Conservation (phyloP, 345 rosid species). For the Sisymbrium irio region DNA sequence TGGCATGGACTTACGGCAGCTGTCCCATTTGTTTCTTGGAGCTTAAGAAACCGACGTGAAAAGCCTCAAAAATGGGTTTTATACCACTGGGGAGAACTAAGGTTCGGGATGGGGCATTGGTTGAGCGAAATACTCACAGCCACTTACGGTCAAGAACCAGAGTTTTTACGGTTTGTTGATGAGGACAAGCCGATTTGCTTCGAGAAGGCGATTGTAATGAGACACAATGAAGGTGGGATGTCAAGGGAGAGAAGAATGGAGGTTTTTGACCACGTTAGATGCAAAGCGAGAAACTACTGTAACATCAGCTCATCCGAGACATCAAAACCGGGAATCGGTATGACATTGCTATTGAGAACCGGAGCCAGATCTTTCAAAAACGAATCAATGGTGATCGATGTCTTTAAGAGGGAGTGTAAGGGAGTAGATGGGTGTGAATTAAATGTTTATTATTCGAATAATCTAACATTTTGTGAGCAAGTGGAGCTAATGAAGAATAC, state of each 20-base stretch:
- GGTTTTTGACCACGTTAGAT: slow-evolving; percentile 56
- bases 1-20: slow-evolving; percentile 69
- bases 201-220: slow-evolving; percentile 72
- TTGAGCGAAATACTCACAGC: slow-evolving; percentile 43
- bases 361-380: slow-evolving; percentile 72
- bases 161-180: slow-evolving; percentile 34
- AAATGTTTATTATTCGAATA: slow-evolving; percentile 59
- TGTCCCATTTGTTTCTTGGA: slow-evolving; percentile 70
- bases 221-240: slow-evolving; percentile 82
- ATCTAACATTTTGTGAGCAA: slow-evolving; percentile 73
- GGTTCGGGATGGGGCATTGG: slow-evolving; percentile 54
- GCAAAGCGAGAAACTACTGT: slow-evolving; percentile 53
- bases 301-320: slow-evolving; percentile 34
- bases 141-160: slow-evolving; percentile 40
- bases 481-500: slow-evolving; percentile 66
- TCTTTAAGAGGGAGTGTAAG: slow-evolving; percentile 54
- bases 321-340: slow-evolving; percentile 37
- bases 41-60: slow-evolving; percentile 43
- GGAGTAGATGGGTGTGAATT: slow-evolving; percentile 53
- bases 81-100: slow-evolving; percentile 73
- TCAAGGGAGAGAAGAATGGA: slow-evolving; percentile 61
- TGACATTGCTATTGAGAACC: slow-evolving; percentile 70
- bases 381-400: slow-evolving; percentile 44
- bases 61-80: slow-evolving; percentile 60
- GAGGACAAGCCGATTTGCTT: slow-evolving; percentile 52